Conservation (phyloP, 2,329 filamentous ascomycete genomes). For the Hypoxylon sp. region DNA sequence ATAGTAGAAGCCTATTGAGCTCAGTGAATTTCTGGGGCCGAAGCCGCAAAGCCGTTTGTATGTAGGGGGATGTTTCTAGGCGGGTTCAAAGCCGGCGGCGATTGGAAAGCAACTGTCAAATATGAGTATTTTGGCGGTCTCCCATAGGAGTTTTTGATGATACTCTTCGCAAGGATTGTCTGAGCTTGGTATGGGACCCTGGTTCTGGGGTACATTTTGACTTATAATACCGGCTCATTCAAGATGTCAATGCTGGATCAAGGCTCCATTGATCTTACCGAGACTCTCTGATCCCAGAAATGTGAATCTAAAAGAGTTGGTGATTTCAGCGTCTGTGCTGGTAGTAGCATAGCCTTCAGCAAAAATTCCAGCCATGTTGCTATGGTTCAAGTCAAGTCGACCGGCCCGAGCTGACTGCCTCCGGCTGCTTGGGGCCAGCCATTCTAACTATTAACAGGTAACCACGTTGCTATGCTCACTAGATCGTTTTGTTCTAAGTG, state of each 20-base stretch:
- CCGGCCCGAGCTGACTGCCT: conserved; percentile 56
- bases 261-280: conserved; percentile 51
- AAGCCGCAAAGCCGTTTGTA: conserved; percentile 70
- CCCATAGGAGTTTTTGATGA: conserved; percentile 60
- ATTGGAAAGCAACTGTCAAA: conserved; percentile 64
- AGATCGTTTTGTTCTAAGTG: conserved; percentile 59
- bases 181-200: conserved; percentile 31
- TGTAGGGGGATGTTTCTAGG: conserved; percentile 66
- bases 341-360: conserved; percentile 50
- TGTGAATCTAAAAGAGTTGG: conserved; percentile 26
- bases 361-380: conserved; percentile 42
- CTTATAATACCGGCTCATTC: conserved; percentile 46
- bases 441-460: conserved; percentile 57
- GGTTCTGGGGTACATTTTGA: not conserved
- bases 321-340: conserved; percentile 50
- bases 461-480: conserved; percentile 57
- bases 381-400: conserved; percentile 40
- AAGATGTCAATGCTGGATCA: conserved; percentile 53
- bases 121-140: conserved; percentile 62
- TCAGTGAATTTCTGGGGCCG: conserved; percentile 55
- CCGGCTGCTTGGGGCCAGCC: conserved; percentile 58
- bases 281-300: conserved; percentile 38
- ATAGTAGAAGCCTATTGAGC: conserved; percentile 30
- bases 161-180: conserved; percentile 60
- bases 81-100: conserved; percentile 60